These are phyloP conservation scores for Penicillium olsonii DNA, from an alignment of 2,329 filamentous ascomycete genomes.

Conservation along the genomic window DNA sequence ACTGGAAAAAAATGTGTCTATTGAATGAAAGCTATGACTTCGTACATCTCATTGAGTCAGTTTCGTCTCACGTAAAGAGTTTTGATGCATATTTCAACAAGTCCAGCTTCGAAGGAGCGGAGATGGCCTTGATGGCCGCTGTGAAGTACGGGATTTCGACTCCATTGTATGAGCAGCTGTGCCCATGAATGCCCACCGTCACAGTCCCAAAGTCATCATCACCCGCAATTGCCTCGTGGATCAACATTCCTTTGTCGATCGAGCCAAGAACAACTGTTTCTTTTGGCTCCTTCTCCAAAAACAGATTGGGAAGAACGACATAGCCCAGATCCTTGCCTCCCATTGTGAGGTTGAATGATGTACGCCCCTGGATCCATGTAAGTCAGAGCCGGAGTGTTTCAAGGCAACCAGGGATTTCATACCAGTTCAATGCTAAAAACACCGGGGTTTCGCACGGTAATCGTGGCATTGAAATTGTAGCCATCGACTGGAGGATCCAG, in stretches of 20 bases:
- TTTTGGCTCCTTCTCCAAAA: conserved; percentile 14
- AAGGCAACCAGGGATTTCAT: not conserved
- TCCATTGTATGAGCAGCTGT: conserved; percentile 28
- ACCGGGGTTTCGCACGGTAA: conserved; percentile 23
- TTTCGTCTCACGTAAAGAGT: not conserved
- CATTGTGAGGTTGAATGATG: conserved; percentile 28
- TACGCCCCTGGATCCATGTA: conserved; percentile 18
- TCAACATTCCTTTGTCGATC: conserved; percentile 21
- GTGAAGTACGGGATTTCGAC: conserved; percentile 28
- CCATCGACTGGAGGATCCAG: conserved; percentile 19
- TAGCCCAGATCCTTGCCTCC: conserved; percentile 21
- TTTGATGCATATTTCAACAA: conserved; percentile 23
- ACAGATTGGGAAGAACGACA: conserved; percentile 25
- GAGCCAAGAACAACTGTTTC: conserved; percentile 18
- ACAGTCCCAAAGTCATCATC: conserved; percentile 20
- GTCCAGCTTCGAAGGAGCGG: conserved; percentile 19
- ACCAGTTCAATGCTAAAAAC: conserved; percentile 27
- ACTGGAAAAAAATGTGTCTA: too few relatives aligned
- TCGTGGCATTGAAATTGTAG: conserved; percentile 30
- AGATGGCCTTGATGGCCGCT: conserved; percentile 24
- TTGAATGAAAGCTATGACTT: too few relatives aligned
- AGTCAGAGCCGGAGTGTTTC: not conserved
- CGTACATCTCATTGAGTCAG: not conserved
- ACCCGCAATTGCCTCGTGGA: conserved; percentile 19
- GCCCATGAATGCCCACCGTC: conserved; percentile 25